Evolutionary conservation across 2,329 filamentous ascomycete species (phyloP), one percentile per base, ranked within the genome.

Genomic region (Madurella mycetomatis): DNA sequence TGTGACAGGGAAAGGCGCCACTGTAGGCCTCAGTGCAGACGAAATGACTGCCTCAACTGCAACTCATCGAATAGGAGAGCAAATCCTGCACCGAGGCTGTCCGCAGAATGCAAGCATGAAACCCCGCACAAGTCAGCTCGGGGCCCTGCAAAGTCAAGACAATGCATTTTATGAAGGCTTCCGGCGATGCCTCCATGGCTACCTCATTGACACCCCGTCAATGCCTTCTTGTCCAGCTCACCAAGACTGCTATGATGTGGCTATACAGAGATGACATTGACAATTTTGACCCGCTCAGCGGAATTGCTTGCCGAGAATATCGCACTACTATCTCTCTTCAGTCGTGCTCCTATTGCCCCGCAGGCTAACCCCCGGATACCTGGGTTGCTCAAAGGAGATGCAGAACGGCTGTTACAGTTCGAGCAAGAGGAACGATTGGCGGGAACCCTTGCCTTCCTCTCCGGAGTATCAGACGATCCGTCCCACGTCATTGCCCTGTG

Each of bases 11-110:
- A 31, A 37, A 49, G 31, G 45, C 39, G 49, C 17, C 40, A 9
- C 16, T 4, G 54, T 47, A 41, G 58, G 58, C 60, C 60, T 60
- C 58, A 41, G 18, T 60, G 52, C 55, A 53, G 47, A 16, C 15
- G 13, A 9, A 41, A 40, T 17, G 19, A 11, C 30, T 25, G 30
- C 45, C 37, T 41, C 17, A 4, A 18, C 25, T 11, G 19, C 18
- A 25, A 7, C 34, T 34, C 53, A 41, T 40, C 57, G 49, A 61
- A 58, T 60, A 43, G 31, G 37, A 55, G 34, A 7, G 9, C 34
- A 31, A 41, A 4, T 16, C 13, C 11, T 34, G 15, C 41, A 44
- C 47, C 45, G 19, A 41, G 42, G 46, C 31, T 12, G 31, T 15
- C 48, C 25, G 41, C 53, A 54, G 41, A 25, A 45, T 37, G 42